Percentiles rank a stretch among this genome's conserved stretches.
Evolutionary conservation across 139 green algal genomes (phyloP).

Genomic region (Chlamydomonas eustigma): DNA sequence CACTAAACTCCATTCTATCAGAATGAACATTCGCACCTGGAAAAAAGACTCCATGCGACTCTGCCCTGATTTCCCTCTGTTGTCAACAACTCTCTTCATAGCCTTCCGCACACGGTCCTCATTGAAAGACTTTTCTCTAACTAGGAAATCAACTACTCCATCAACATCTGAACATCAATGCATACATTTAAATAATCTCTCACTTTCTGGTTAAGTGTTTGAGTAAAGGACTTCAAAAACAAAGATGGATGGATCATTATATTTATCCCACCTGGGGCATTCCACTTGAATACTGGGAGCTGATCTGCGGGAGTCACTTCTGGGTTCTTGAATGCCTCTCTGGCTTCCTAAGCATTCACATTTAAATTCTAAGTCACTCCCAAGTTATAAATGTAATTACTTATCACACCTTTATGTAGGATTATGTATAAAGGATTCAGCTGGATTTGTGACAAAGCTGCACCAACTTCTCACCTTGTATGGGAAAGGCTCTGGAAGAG

Average conservation of each 20-base stretch:
- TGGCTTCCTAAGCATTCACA: constrained; percentile 31
- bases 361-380: not conserved
- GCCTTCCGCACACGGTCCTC: constrained; percentile 77
- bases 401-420: no score
- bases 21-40: constrained; percentile 9
- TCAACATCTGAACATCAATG: no score
- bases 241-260: not conserved
- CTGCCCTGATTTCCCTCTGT: constrained; percentile 61
- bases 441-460: no score
- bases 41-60: constrained; percentile 83
- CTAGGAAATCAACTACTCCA: constrained; percentile 86
- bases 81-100: constrained; percentile 57
- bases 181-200: no score
- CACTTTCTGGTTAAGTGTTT: no score
- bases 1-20: not conserved
- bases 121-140: constrained; percentile 91
- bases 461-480: constrained; percentile 48
- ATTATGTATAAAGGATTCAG: no score
- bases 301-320: constrained; percentile 44
- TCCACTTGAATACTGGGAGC: constrained; percentile 19
- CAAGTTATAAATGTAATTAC: not conserved
- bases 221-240: no score
- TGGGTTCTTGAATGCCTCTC: constrained; percentile 71
- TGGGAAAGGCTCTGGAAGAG: constrained; percentile 80
- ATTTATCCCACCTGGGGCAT: not conserved